Base-by-base conservation (phyloP, 2,329 filamentous ascomycete species). In the Ceratocystis cacaofunesta region DNA sequence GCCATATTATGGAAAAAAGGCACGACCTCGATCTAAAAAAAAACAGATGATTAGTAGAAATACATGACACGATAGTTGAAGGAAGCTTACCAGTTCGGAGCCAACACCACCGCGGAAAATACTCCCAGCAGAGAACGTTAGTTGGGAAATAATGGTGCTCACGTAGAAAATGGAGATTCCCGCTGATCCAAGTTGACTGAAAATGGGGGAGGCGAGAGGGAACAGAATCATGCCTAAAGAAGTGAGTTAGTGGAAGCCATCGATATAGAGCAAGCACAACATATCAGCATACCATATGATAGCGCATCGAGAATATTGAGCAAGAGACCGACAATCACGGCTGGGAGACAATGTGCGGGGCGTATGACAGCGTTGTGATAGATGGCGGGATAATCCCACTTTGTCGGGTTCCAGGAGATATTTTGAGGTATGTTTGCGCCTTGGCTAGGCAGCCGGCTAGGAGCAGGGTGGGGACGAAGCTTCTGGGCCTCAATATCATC, bases 1-100 rank as follows among this genome's bases (percentile, higher is more conserved):
- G 94, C 92, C 92, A 99, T 99, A 72, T 92, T 95, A 76, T 99
- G 94, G 74, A 99, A 97, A 77, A 99, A 99, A 0, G 92, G 94
- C 0, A 99, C 92, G 0, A 97, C 92, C 76, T 99, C 94, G 70
- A 97, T 99, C 84, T 87, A 68, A 22, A 25, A 12, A 25, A 12
- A 12, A 44, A 25, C 25, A n/a, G 1, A 1, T 8, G 17, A 10
- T 22, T 15, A 41, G 50, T 17, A 48, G 22, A 7, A 28, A n/a
- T 63, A n/a, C 12, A 17, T n/a, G 7, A 19, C 1, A 5, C 22
- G 19, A 25, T 36, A 3, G 32, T n/a, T 3, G 19, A 8, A 57
- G 43, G 1, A 2, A 32, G 75, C 80, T 69, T 76, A 87, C 85
- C 85, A 99, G 86, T 75, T 99, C 94, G 1, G 94, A 97, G 4